phyloP scores from a whole-genome alignment of 2,329 filamentous ascomycete genomes.

The Albifimbria verrucaria region DNA sequence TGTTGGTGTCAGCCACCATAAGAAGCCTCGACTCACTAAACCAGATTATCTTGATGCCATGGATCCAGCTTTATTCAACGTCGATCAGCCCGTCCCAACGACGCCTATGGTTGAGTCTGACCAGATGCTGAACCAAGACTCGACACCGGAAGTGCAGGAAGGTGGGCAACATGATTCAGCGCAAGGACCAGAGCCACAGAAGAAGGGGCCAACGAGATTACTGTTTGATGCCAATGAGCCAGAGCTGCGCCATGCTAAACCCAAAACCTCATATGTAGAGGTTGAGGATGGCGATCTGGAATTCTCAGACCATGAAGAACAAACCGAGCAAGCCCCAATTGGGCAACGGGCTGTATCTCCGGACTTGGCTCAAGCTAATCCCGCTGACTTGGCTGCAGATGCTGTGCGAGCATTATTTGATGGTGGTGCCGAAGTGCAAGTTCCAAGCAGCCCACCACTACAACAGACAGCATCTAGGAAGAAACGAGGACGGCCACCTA shows the following conservation, averaged over 20 bases:
- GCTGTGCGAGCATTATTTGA: constrained; percentile 27
- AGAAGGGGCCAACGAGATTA: constrained; percentile 14
- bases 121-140: constrained; percentile 6
- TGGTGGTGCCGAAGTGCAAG: background rate
- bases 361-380: constrained; percentile 8
- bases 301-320: background rate
- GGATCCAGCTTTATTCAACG: constrained; percentile 51
- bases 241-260: constrained; percentile 49
- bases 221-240: constrained; percentile 44
- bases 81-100: constrained; percentile 4
- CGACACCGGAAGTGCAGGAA: no score
- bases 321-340: background rate
- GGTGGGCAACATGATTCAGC: constrained; percentile 11
- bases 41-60: constrained; percentile 37
- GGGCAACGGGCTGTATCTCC: background rate
- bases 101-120: constrained; percentile 16
- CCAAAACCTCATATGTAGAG: constrained; percentile 48
- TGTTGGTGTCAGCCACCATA: constrained; percentile 39
- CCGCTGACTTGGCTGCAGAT: constrained; percentile 38
- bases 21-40: constrained; percentile 31
- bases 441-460: background rate
- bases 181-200: constrained; percentile 9
- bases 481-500: constrained; percentile 9
- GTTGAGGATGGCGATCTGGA: constrained; percentile 38
- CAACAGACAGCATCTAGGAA: constrained; percentile 6